Base-by-base conservation (phyloP, 257 asterid genomes). In the Hygrophila difformis region DNA sequence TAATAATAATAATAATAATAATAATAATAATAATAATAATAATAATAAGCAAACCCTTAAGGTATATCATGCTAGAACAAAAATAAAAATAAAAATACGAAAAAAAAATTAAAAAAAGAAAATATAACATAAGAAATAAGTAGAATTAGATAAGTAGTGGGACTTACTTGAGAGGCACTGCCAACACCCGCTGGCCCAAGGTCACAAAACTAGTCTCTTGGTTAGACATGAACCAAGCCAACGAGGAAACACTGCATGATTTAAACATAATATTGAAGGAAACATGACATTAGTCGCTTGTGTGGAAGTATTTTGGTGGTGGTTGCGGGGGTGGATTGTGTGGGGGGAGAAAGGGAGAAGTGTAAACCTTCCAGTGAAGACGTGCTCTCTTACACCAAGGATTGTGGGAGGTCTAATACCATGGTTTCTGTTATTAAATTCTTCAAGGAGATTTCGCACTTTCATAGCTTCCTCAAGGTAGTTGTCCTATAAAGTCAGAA, bases 171-270 rank as follows among this genome's bases (percentile, higher is more conserved):
- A 89, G 93, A 67, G 98, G 98, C 53, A 71, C 71, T 5, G 98
- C 98, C 72, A 89, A 63, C 61, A 89, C 96, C 21, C 98, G 94
- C 62, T 89, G 98, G 49, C 96, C 98, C 81, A 89, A 65, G 60
- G 98, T 89, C 58, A 89, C 98, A 54, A 89, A 89, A 73, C 98
- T 89, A 50, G 98, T 85, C 78, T 89, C 98, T 60, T 89, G 98
- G 68, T 89, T 89, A 60, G 98, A 89, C 98, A 89, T 89, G 68
- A 89, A 89, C 96, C 84, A 79, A 22, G 94, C 98, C 80, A 89
- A 81, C 37, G 96, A 89, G 61, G 98, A 89, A 53, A 89, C 98
- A 89, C 98, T 89, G 92, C 81, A 77, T 16, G 41, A 21, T 6
- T 33, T 33, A 44, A 55, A 40, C 56, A 55, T 23, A 46, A 10